Percentiles rank a stretch among this genome's conserved stretches.
Evolutionary conservation across 2,329 filamentous ascomycete species (phyloP).

Genomic region (Ophiostoma piceae): DNA sequence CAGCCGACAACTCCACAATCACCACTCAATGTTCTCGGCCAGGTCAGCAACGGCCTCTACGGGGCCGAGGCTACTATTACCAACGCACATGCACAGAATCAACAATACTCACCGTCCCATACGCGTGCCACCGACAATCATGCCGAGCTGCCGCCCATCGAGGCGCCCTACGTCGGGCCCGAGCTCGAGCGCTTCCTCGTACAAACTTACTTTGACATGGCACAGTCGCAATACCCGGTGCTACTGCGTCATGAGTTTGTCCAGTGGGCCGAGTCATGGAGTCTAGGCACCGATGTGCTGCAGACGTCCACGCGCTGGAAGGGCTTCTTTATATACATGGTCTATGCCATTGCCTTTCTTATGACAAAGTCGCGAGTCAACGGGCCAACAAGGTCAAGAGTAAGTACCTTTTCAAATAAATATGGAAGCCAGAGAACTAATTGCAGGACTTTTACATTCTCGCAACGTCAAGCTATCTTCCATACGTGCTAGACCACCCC

Average conservation of each 20-base stretch:
- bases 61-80: background rate
- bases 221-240: conserved; percentile 30
- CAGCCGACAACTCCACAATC: background rate
- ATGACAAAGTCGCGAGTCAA: conserved; percentile 25
- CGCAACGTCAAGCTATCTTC: conserved; percentile 17
- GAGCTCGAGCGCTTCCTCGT: conserved; percentile 29
- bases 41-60: conserved; percentile 7
- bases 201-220: conserved; percentile 30
- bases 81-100: background rate
- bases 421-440: background rate
- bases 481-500: conserved; percentile 18
- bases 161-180: conserved; percentile 7
- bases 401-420: background rate
- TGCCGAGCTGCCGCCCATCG: conserved; percentile 4
- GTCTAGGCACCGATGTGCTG: background rate
- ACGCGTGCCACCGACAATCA: background rate
- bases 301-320: conserved; percentile 9
- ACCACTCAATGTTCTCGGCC: background rate
- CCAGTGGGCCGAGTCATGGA: conserved; percentile 20
- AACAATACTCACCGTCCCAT: background rate
- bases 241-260: conserved; percentile 26
- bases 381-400: conserved; percentile 16
- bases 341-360: conserved; percentile 25
- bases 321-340: conserved; percentile 32
- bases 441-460: conserved; percentile 27